phyloP scores from a whole-genome alignment of 2,329 filamentous ascomycete genomes.

The Sporothrix curviconia region DNA sequence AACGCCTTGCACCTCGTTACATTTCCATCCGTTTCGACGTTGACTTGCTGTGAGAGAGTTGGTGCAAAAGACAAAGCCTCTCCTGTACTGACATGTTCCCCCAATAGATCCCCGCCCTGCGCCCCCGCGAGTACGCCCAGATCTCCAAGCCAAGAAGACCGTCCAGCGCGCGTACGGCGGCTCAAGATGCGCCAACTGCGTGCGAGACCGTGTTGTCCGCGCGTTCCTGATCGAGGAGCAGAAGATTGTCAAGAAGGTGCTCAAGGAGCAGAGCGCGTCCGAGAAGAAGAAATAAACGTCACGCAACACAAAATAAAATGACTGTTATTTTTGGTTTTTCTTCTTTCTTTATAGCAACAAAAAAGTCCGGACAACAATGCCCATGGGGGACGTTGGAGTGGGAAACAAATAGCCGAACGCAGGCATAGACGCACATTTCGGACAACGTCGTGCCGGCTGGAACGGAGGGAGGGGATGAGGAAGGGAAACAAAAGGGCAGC shows the following conservation, averaged over 20 bases:
- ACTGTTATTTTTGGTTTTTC: background rate
- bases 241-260: conserved; percentile 99
- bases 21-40: background rate
- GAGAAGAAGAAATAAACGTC: conserved; percentile 22
- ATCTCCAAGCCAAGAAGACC: conserved; percentile 98
- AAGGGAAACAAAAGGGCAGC: background rate
- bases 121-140: conserved; percentile 93
- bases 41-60: background rate
- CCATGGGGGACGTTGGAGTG: background rate
- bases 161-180: conserved; percentile 98
- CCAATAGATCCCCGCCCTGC: conserved; percentile 69
- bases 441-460: background rate
- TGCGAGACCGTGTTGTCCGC: conserved; percentile 94
- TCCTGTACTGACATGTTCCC: background rate
- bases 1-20: too few species aligned
- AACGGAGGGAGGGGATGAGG: too few species aligned
- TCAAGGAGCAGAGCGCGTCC: conserved; percentile 73
- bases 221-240: conserved; percentile 99
- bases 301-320: too few species aligned
- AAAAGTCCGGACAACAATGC: conserved; percentile 1
- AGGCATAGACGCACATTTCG: background rate
- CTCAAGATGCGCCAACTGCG: conserved; percentile 97
- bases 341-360: conserved; percentile 4
- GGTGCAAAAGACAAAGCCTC: background rate
- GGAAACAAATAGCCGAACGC: background rate